Percentiles rank a stretch among this genome's conserved stretches.
Evolutionary conservation across 352 stramenopile species (phyloP).

Genomic region (Pythium rishiriense): DNA sequence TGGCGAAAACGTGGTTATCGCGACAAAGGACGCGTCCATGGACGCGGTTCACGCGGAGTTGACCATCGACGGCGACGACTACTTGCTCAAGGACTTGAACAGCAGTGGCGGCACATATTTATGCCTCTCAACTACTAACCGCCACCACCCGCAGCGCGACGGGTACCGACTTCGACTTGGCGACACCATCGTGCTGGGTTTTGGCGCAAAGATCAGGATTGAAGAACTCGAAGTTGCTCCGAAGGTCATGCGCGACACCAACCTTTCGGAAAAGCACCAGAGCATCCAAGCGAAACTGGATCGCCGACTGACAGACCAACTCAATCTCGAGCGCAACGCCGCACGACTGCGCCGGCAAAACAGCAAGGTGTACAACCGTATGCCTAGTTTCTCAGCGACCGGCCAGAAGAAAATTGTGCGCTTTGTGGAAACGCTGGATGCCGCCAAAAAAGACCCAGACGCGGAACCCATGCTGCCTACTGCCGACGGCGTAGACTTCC

Average conservation of each 20-base stretch:
- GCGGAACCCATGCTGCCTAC: slow-evolving; percentile 26
- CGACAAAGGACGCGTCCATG: slow-evolving; percentile 62
- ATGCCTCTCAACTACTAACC: slow-evolving; percentile 69
- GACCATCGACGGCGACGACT: slow-evolving; percentile 58
- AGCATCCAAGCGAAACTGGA: slow-evolving; percentile 22
- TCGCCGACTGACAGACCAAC: slow-evolving; percentile 22
- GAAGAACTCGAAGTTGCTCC: slow-evolving; percentile 30
- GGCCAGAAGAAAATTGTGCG: slow-evolving; percentile 22
- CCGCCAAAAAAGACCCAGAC: slow-evolving; percentile 13
- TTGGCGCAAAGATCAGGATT: slow-evolving; percentile 38
- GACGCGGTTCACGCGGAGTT: slow-evolving; percentile 67
- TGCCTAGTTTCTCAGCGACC: slow-evolving; percentile 14
- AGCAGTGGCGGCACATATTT: slow-evolving; percentile 58
- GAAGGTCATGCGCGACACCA: background rate
- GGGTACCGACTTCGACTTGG: slow-evolving; percentile 56
- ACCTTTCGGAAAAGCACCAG: background rate
- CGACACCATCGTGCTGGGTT: slow-evolving; percentile 53
- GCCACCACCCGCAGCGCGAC: slow-evolving; percentile 68
- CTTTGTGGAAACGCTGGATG: slow-evolving; percentile 24
- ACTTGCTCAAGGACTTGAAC: slow-evolving; percentile 52
- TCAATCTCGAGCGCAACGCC: slow-evolving; percentile 10
- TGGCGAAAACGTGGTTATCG: slow-evolving; percentile 45
- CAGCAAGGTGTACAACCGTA: slow-evolving; percentile 15
- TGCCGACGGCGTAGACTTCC: slow-evolving; percentile 31
- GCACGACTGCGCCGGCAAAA: slow-evolving; percentile 10